phyloP scores from a whole-genome alignment of 1,284 basidiomycete species.

The Puccinia coronata region DNA sequence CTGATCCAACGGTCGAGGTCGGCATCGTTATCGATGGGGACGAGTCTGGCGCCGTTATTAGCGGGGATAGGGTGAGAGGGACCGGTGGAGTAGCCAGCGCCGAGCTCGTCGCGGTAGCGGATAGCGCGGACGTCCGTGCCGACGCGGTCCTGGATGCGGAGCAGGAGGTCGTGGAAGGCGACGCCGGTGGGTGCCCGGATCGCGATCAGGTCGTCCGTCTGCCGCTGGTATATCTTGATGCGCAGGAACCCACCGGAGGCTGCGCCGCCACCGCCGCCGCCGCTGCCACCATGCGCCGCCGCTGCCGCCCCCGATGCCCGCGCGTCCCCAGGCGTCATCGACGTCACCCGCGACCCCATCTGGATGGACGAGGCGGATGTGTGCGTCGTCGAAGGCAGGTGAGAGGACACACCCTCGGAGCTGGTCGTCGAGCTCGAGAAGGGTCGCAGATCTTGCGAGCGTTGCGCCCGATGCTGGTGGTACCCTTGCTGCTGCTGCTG shows the following conservation, averaged over 20 bases:
- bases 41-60: conserved; percentile 62
- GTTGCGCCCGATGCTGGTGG: conserved; percentile 2
- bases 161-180: conserved; percentile 78
- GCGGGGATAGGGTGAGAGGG: background rate
- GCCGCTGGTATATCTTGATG: conserved; percentile 93
- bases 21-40: conserved; percentile 69
- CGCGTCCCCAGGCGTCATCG: conserved; percentile 29
- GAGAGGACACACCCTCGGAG: conserved; percentile 17
- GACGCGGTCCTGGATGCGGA: conserved; percentile 82
- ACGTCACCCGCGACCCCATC: background rate
- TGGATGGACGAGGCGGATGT: conserved; percentile 12
- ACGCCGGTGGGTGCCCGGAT: conserved; percentile 92
- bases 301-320: too few relatives aligned
- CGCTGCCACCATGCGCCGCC: too few relatives aligned
- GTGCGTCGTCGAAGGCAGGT: conserved; percentile 15
- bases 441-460: conserved; percentile 9
- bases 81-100: conserved; percentile 27
- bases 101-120: conserved; percentile 70
- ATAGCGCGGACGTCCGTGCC: conserved; percentile 73
- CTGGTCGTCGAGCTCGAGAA: conserved; percentile 39
- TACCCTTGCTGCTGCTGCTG: background rate
- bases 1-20: conserved; percentile 79
- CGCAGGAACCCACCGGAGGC: conserved; percentile 84
- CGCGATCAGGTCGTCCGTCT: conserved; percentile 90
- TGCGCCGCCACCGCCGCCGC: too few relatives aligned